Percentiles rank a stretch among this genome's conserved stretches.
phyloP scores from a whole-genome alignment of 2,329 filamentous ascomycete species.

The Proliferodiscus dingleyae region DNA sequence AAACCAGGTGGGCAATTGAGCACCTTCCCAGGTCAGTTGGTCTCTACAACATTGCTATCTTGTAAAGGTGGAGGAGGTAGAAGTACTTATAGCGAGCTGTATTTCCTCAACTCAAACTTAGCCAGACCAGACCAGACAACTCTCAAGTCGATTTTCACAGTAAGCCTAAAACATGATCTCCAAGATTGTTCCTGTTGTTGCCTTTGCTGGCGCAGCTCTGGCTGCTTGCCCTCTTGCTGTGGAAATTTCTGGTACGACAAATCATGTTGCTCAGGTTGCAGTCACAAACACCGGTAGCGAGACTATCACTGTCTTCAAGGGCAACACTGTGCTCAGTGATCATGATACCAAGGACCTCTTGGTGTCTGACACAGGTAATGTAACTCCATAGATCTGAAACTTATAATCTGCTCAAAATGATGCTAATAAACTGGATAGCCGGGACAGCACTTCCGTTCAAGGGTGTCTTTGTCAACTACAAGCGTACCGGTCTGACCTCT shows the following conservation, averaged over 20 bases:
- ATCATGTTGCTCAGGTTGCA: constrained; percentile 19
- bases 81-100: constrained; percentile 4
- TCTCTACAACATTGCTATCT: neutral
- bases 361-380: constrained; percentile 16
- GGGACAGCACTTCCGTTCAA: constrained; percentile 19
- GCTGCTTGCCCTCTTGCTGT: constrained; percentile 24
- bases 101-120: neutral
- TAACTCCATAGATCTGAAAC: neutral
- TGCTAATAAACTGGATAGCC: constrained; percentile 11
- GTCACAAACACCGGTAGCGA: constrained; percentile 23
- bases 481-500: constrained; percentile 12
- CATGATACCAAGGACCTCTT: constrained; percentile 22
- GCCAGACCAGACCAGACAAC: neutral
- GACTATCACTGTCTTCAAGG: constrained; percentile 22
- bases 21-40: too few species aligned
- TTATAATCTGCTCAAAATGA: neutral
- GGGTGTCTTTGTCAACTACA: constrained; percentile 23
- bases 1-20: too few species aligned
- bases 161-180: constrained; percentile 17
- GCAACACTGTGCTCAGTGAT: constrained; percentile 22
- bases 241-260: constrained; percentile 14
- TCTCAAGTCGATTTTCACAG: constrained; percentile 1
- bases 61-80: neutral
- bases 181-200: constrained; percentile 18
- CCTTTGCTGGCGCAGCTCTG: constrained; percentile 18